Conservation (phyloP, 305 asterid species). For the Caryopteris hybrid region DNA sequence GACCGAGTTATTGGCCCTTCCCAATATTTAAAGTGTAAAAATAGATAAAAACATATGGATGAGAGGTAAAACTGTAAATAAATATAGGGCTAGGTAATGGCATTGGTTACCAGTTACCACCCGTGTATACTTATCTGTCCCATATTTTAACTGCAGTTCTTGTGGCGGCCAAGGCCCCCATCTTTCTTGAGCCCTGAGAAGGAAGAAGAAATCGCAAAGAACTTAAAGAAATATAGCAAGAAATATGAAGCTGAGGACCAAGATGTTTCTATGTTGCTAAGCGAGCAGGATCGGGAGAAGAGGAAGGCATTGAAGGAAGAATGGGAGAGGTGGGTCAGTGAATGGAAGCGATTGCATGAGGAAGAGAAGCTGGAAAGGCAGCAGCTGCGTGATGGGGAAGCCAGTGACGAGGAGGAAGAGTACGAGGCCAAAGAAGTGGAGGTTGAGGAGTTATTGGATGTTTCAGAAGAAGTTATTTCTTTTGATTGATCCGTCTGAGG, state of each 20-base stretch:
- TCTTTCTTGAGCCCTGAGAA: slow-evolving; percentile 72
- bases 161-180: slow-evolving; percentile 96
- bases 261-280: slow-evolving; percentile 70
- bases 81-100: not conserved
- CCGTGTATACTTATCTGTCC: too few species aligned
- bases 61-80: not conserved
- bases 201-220: slow-evolving; percentile 90
- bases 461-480: slow-evolving; percentile 63
- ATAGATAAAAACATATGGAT: not conserved
- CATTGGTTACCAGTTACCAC: not conserved
- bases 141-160: slow-evolving; percentile 41
- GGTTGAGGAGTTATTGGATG: slow-evolving; percentile 66
- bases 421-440: slow-evolving; percentile 88
- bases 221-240: slow-evolving; percentile 75
- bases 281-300: slow-evolving; percentile 89
- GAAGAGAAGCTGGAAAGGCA: slow-evolving; percentile 74
- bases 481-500: slow-evolving; percentile 59
- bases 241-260: slow-evolving; percentile 87
- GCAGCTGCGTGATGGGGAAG: slow-evolving; percentile 83
- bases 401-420: slow-evolving; percentile 87
- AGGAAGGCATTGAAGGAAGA: slow-evolving; percentile 81
- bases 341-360: slow-evolving; percentile 75
- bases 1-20: too few species aligned
- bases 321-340: slow-evolving; percentile 75
- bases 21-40: too few species aligned